These are phyloP conservation scores for Pythium brassicae DNA, from an alignment of 352 stramenopile genomes.

Conservation along the genomic window DNA sequence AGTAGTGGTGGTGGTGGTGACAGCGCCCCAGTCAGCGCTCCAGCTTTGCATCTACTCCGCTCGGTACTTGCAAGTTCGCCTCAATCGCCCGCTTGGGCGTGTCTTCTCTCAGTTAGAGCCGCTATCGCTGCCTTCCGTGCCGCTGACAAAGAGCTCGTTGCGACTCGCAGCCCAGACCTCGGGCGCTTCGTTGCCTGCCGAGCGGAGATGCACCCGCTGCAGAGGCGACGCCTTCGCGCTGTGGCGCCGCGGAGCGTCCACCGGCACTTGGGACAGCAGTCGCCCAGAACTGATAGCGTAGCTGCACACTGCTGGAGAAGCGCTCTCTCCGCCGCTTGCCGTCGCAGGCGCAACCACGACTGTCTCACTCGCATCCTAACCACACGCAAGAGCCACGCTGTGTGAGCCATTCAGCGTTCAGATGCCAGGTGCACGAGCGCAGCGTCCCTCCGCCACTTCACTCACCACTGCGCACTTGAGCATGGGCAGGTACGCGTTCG, in stretches of 20 bases:
- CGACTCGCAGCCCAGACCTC: slow-evolving; percentile 40
- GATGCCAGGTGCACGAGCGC: too few relatives aligned
- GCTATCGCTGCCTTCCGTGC: neutral
- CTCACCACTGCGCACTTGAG: slow-evolving; percentile 30
- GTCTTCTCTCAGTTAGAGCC: neutral
- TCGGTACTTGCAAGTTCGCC: neutral
- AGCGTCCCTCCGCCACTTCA: too few relatives aligned
- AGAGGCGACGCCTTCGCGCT: slow-evolving; percentile 13
- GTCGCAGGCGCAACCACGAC: slow-evolving; percentile 28
- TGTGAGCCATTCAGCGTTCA: neutral
- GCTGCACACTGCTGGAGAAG: slow-evolving; percentile 19
- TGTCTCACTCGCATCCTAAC: slow-evolving; percentile 23
- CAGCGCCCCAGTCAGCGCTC: neutral
- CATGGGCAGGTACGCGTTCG: slow-evolving; percentile 24
- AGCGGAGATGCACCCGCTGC: slow-evolving; percentile 34
- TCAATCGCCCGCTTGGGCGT: neutral
- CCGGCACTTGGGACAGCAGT: slow-evolving; percentile 13
- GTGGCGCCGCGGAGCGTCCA: slow-evolving; percentile 7
- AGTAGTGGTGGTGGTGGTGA: neutral
- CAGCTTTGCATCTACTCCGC: neutral
- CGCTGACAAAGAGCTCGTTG: slow-evolving; percentile 28
- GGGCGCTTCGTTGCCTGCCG: slow-evolving; percentile 4
- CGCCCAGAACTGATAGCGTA: slow-evolving; percentile 25
- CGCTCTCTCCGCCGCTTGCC: slow-evolving; percentile 6
- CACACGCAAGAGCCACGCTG: neutral